phyloP scores from a whole-genome alignment of 345 rosid species.

The Turnera subulata region DNA sequence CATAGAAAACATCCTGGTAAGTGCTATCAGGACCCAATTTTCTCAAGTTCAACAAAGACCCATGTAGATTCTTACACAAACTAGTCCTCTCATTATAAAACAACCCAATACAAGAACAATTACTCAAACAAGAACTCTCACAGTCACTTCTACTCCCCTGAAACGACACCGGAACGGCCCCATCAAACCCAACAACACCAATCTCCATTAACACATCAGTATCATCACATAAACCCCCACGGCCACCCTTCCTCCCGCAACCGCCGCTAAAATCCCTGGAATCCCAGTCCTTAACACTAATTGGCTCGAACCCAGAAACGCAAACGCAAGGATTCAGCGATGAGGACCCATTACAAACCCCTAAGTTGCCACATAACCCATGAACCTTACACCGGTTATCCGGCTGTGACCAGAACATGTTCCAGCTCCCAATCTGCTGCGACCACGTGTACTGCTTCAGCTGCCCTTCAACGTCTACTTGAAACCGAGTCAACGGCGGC shows the following conservation, averaged over 20 bases:
- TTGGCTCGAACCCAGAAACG: conserved; percentile 41
- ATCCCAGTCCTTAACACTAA: conserved; percentile 36
- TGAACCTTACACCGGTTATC: conserved; percentile 40
- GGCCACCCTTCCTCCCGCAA: conserved; percentile 34
- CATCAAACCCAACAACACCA: conserved; percentile 42
- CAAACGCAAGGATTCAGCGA: conserved; percentile 37
- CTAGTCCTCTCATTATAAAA: conserved; percentile 37
- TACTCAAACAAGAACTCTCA: conserved; percentile 44
- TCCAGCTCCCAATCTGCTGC: conserved; percentile 36
- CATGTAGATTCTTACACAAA: conserved; percentile 51
- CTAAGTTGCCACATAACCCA: conserved; percentile 45
- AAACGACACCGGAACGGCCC: conserved; percentile 26
- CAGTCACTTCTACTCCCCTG: conserved; percentile 43
- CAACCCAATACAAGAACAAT: conserved; percentile 69
- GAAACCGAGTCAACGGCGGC: conserved; percentile 50
- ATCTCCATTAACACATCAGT: conserved; percentile 38
- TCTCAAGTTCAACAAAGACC: conserved; percentile 50
- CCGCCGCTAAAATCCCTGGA: conserved; percentile 46
- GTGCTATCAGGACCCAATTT: conserved; percentile 36
- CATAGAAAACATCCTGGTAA: conserved; percentile 34
- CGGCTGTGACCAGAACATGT: conserved; percentile 53
- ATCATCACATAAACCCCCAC: conserved; percentile 22
- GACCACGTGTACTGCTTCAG: conserved; percentile 50
- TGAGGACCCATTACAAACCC: conserved; percentile 25
- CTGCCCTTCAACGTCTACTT: conserved; percentile 34